Conservation (phyloP, 352 stramenopile genomes). For the Globisporangium orthogonon region DNA sequence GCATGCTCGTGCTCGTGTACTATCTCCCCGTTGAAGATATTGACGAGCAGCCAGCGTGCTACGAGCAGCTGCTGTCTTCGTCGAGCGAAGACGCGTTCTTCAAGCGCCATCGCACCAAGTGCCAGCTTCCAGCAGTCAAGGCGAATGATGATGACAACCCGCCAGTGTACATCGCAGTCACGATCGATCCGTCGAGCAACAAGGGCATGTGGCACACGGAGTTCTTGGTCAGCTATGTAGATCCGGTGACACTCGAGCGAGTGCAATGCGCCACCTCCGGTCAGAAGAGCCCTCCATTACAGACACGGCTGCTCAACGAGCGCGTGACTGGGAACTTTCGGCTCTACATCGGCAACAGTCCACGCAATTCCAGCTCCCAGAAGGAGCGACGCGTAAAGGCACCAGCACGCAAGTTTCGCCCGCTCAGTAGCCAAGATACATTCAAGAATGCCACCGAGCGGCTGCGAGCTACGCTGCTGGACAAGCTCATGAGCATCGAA, state of each 20-base stretch:
- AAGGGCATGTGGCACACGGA: constrained; percentile 20
- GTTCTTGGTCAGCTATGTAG: constrained; percentile 58
- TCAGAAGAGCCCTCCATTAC: constrained; percentile 19
- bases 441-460: constrained; percentile 31
- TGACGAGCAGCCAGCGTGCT: constrained; percentile 31
- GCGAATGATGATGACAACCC: constrained; percentile 30
- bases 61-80: constrained; percentile 39
- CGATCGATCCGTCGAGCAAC: constrained; percentile 31
- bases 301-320: constrained; percentile 21
- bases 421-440: constrained; percentile 9
- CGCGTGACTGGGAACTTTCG: constrained; percentile 48
- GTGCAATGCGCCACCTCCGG: constrained; percentile 29
- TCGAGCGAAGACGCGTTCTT: constrained; percentile 10
- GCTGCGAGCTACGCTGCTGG: constrained; percentile 39
- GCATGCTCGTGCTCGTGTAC: constrained; percentile 56
- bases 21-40: constrained; percentile 40
- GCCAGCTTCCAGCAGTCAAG: constrained; percentile 24
- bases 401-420: constrained; percentile 14
- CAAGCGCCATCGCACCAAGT: constrained; percentile 16
- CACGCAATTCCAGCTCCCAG: constrained; percentile 38
- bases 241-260: constrained; percentile 32
- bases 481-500: constrained; percentile 49
- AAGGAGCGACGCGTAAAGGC: constrained; percentile 13
- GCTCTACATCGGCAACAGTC: constrained; percentile 63
- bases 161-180: constrained; percentile 50